Base-by-base conservation (phyloP, 164 flowering plant genomes). In the Umbellularia californica region DNA sequence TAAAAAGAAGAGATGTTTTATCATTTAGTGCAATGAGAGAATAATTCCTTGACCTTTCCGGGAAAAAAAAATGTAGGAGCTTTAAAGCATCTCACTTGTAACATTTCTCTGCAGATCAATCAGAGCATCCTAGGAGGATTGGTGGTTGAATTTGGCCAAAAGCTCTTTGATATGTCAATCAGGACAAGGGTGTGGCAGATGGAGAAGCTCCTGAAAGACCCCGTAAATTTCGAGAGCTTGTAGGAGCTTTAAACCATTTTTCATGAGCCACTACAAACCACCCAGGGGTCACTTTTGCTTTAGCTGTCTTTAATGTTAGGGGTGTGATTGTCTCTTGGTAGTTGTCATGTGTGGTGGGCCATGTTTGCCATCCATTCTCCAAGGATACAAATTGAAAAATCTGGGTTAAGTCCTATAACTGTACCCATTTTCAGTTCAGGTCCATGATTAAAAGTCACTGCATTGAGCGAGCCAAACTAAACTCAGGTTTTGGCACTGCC, bases 191-290 rank as follows among this genome's bases (percentile, higher is more conserved):
- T 75, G 19, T 68, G 58, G 58, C 72, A 77, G 68, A 72, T 77
- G 75, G 75, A 77, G 79, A 76, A 76, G 74, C 65, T 76, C 51
- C 64, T 71, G 58, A 70, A 75, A 65, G 78, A 65, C n/a, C 78
- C 78, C 0, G 65, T 65, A 58, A 77, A 71, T 52, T 67, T 72
- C 6, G 79, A 77, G 4, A 65, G 19, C 78, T n/a, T 75, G 11
- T 50, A 70, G 41, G 62, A 70, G 62, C 64, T 24, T 50, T 9
- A 14, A 35, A 20, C 35, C 68, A 65, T 65, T 1, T 33, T 20
- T 4, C 5, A 55, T 55, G 60, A 19, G 20, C 60, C n/a, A 5
- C 60, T 55, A n/a, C 60, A 55, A 55, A 20, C 60, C 60, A 15
- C 60, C 60, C 60, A 3, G 60, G n/a, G n/a, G 60, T 55, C n/a